Percentiles rank a stretch among this genome's conserved stretches.
Conservation (phyloP, 225 moss, liverwort and hornwort genomes). For the Lunularia cruciata region DNA sequence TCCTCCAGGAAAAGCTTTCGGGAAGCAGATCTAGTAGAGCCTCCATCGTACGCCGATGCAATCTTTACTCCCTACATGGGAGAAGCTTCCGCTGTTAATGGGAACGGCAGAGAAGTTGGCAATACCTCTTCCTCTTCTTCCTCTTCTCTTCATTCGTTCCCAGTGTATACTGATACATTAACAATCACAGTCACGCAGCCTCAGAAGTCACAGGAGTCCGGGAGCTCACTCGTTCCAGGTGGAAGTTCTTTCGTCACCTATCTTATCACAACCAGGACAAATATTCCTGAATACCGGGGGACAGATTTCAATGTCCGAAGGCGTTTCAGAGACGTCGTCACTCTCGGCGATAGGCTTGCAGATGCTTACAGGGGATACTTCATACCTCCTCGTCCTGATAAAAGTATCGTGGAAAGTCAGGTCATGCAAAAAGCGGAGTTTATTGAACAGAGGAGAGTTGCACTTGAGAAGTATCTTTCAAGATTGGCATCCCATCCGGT, state of each 20-base stretch:
- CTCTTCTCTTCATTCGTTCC: conserved; percentile 60
- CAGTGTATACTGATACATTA: conserved; percentile 58
- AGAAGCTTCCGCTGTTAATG: conserved; percentile 46
- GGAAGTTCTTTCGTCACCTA: conserved; percentile 77
- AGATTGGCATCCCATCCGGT: conserved; percentile 86
- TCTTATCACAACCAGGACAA: conserved; percentile 74
- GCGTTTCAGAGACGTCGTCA: conserved; percentile 89
- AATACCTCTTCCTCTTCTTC: conserved; percentile 43
- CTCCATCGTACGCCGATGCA: conserved; percentile 98
- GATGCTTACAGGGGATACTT: conserved; percentile 87
- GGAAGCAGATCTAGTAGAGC: conserved; percentile 80
- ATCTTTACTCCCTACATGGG: conserved; percentile 92
- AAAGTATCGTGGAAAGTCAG: conserved; percentile 97
- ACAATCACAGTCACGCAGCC: conserved; percentile 76
- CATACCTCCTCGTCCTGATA: conserved; percentile 95
- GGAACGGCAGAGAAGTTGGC: conserved; percentile 72
- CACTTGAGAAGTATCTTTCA: conserved; percentile 82
- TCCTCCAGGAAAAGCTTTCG: conserved; percentile 59
- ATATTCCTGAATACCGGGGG: conserved; percentile 75
- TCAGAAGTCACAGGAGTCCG: conserved; percentile 77
- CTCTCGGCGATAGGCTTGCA: conserved; percentile 76
- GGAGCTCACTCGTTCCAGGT: conserved; percentile 73
- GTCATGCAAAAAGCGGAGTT: conserved; percentile 97
- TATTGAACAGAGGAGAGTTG: conserved; percentile 81
- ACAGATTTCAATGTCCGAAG: conserved; percentile 84